Conservation (phyloP, 371 early-diverging fungal species). For the Mortierella polycephala region DNA sequence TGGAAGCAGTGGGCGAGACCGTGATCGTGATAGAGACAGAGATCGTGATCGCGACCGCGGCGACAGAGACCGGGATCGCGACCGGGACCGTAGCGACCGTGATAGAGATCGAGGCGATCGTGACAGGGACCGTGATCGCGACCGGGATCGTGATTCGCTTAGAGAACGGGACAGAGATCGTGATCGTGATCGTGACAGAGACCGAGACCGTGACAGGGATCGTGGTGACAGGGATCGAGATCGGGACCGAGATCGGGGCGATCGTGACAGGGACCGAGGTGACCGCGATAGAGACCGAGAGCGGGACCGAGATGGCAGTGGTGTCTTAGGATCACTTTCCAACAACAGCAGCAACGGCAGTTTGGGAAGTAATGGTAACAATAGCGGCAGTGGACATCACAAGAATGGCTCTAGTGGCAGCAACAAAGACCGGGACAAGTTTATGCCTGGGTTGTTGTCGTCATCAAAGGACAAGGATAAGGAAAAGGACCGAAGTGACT, state of each 20-base stretch:
- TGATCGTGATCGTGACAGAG: conserved; percentile 14
- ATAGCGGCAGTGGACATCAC: conserved; percentile 24
- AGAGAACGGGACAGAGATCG: conserved; percentile 22
- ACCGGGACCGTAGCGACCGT: conserved; percentile 37
- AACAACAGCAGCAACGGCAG: conserved; percentile 32
- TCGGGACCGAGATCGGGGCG: conserved; percentile 24
- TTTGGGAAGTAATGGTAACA: conserved; percentile 8
- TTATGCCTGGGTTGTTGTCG: conserved; percentile 1
- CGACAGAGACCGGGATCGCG: conserved; percentile 21
- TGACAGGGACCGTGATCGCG: conserved; percentile 10
- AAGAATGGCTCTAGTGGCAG: conserved; percentile 30
- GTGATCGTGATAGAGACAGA: conserved; percentile 30
- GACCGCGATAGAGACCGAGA: conserved; percentile 34
- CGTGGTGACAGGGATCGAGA: conserved; percentile 26
- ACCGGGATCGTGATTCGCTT: conserved; percentile 18
- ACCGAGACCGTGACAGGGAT: conserved; percentile 27
- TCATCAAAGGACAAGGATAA: conserved; percentile 9
- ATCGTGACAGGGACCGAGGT: conserved; percentile 17
- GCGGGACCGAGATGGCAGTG: conserved; percentile 24
- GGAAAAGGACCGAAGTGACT: conserved; percentile 9
- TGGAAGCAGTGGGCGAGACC: conserved; percentile 11
- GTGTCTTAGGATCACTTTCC: conserved; percentile 11
- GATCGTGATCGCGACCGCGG: conserved; percentile 32
- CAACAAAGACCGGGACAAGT: conserved; percentile 38
- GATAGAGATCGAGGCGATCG: conserved; percentile 29